Evolutionary conservation across 345 rosid genomes (phyloP), one percentile per base, ranked within the genome.

Genomic region (Excoecaria cochinchinensis): DNA sequence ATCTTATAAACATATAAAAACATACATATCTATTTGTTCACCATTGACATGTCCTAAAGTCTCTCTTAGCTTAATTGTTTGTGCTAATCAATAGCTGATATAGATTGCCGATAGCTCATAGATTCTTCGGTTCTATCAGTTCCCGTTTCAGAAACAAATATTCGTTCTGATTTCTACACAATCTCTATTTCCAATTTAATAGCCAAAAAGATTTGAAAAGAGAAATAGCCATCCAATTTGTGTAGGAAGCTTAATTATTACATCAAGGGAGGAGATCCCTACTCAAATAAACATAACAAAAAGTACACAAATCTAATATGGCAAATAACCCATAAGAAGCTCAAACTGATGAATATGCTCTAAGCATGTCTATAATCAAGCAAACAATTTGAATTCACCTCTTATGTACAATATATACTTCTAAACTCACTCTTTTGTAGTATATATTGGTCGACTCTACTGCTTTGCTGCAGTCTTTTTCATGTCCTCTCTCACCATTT

Each of bases 401-500:
- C 44, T 64, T 11, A 17, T 74, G 46, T 44, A 74, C 56, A 55
- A 16, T 57, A 40, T 55, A n/a, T 16, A 14, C 57, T 36, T 40
- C 44, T 44, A 47, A 19, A 22, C 42, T 66, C 36, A 21, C 17
- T 65, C 31, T n/a, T 50, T 19, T 55, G 8, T 0, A 17, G 39
- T 8, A 1, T 2, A 31, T 31, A 31, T 44, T 24, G 48, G 36
- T 51, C 40, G 62, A 50, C 38, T 51, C 8, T n/a, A 36, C 16
- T 51, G 39, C 61, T 60, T 68, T 5, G 39, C 47, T 53, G 59
- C 46, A 72, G 44, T 80, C 71, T 79, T 81, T 61, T 86, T 46
- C 74, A 70, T 82, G 22, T 87, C 89, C 82, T 87, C 89, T 72
- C 82, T 84, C 67, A 85, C 89, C 91, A 90, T 83, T 74, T 86